Evolutionary conservation across 2,329 filamentous ascomycete species (phyloP), one percentile per base, ranked within the genome.

Genomic region (Mycogone perniciosa): DNA sequence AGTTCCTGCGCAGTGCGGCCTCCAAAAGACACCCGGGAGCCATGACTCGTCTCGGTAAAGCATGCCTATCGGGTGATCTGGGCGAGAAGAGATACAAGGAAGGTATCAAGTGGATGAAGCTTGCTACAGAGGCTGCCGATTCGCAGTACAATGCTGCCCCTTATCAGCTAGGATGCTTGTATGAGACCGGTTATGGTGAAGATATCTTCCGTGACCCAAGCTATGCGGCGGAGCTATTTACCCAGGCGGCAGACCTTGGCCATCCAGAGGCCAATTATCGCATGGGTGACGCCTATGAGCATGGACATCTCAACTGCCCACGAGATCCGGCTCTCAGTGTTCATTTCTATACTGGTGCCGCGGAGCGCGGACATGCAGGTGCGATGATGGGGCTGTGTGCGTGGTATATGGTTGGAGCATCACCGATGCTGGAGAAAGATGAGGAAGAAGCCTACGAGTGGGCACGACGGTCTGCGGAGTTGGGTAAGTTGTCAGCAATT

Each of bases 301-400:
- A 96, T 63, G 93, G 93, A 10, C 82, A 84, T 56, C 76, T 97
- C 51, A 84, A 81, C 58, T 99, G 93, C 63, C 93, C 93, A 1
- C 83, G 85, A 47, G 93, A 99, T 66, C 89, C 93, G 2, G 89
- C 91, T 2, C 75, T 99, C 48, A 96, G 90, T 57, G 90, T 99
- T 7, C 93, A 99, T 67, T 99, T 96, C 65, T 99, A 99, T 72
- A 99, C 92, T 1, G 86, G 85, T 29, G 92, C 93, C 9, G 93
- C 93, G 2, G 88, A 95, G 62, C 77, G 80, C 42, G 89, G 89
- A 1, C 87, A 96, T 62, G 77, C 90, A 0, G 80, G 84, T 44
- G 92, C 90, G 44, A 97, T 97, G 90, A 96, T 99, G 91, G 92
- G 92, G 4, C 76, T 99, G 7, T 99, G 93, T 69, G 93, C 93